A percentile compares a stretch with the other conserved stretches of the same genome.
These are phyloP conservation scores for Marasmius tenuissimus DNA, from an alignment of 1,284 basidiomycete genomes.

Conservation along the genomic window DNA sequence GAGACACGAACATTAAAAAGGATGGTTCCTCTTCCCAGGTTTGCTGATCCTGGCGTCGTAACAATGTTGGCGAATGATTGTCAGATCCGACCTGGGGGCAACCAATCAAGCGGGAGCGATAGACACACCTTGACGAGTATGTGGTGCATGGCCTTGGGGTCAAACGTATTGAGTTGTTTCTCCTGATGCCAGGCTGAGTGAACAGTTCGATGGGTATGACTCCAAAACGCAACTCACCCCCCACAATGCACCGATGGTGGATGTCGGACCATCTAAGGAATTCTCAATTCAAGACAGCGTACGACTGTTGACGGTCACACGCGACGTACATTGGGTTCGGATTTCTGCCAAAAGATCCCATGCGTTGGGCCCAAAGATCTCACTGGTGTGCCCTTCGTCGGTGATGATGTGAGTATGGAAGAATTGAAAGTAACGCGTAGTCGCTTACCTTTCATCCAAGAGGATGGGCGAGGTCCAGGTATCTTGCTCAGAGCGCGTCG, in stretches of 20 bases:
- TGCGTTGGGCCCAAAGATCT: background rate
- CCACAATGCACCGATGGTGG: background rate
- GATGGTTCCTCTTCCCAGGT: background rate
- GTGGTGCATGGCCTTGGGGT: constrained; percentile 33
- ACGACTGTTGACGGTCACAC: no score
- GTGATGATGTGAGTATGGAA: background rate
- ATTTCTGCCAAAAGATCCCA: no score
- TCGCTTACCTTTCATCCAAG: constrained; percentile 24
- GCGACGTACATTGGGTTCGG: no score
- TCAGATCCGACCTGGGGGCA: no score
- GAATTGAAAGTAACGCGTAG: background rate
- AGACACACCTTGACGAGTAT: constrained; percentile 27
- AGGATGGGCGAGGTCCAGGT: constrained; percentile 28
- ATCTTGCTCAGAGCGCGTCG: constrained; percentile 17
- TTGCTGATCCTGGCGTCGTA: constrained; percentile 1
- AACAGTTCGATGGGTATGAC: background rate
- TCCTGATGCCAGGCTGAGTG: constrained; percentile 14
- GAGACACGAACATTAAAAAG: constrained; percentile 3
- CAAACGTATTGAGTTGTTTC: constrained; percentile 26
- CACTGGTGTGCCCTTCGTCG: background rate
- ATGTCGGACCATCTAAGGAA: no score
- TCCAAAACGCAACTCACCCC: background rate
- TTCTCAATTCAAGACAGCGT: no score
- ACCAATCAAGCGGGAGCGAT: background rate
- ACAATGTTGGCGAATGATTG: background rate